Conservation (phyloP, 2,329 filamentous ascomycete genomes). For the Aspergillus neoniger region DNA sequence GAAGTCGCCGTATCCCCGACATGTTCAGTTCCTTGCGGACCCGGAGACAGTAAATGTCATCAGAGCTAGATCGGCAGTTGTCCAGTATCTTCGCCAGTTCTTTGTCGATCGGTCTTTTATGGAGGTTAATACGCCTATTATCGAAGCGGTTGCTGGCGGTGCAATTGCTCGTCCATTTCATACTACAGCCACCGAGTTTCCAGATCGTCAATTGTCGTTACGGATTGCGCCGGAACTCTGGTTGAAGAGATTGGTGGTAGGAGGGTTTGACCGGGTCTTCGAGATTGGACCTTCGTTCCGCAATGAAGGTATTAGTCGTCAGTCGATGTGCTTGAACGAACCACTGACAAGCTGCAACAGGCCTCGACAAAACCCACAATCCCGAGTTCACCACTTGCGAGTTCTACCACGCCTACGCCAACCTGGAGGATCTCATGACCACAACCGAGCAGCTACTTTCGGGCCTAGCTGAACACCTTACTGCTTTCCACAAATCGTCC, state of each 20-base stretch:
- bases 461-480: conserved; percentile 58
- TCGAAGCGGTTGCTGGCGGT: conserved; percentile 80
- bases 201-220: conserved; percentile 70
- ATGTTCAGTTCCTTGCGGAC: conserved; percentile 84
- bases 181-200: conserved; percentile 75
- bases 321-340: not conserved
- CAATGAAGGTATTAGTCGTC: conserved; percentile 69
- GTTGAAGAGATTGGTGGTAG: conserved; percentile 88
- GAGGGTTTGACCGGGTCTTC: conserved; percentile 84
- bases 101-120: conserved; percentile 72
- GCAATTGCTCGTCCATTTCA: conserved; percentile 84
- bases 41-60: conserved; percentile 67
- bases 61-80: conserved; percentile 71
- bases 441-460: conserved; percentile 73
- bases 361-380: conserved; percentile 85
- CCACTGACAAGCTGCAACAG: conserved; percentile 29
- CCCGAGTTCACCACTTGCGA: conserved; percentile 98
- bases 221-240: conserved; percentile 93
- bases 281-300: conserved; percentile 92
- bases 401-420: conserved; percentile 87
- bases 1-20: conserved; percentile 72
- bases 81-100: conserved; percentile 71
- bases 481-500: conserved; percentile 42
- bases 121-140: conserved; percentile 88
- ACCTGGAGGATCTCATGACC: conserved; percentile 70